phyloP scores from a whole-genome alignment of 805 yeast genomes.

The Yarrowia sp. region DNA sequence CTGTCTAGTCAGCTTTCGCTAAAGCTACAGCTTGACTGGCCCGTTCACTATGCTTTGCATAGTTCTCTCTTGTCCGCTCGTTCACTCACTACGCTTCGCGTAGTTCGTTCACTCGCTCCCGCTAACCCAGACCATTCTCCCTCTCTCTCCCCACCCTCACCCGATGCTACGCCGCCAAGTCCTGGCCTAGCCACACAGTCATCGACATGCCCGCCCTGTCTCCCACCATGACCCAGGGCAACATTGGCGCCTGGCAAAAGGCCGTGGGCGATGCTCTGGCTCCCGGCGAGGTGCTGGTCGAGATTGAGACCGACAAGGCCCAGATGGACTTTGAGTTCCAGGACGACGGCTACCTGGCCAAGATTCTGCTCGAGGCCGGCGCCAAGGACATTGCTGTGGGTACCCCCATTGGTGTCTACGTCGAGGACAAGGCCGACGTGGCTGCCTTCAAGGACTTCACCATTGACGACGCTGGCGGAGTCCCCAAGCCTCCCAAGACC shows the following conservation, averaged over 20 bases:
- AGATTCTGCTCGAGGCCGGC: constrained; percentile 82
- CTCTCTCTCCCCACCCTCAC: constrained; percentile 42
- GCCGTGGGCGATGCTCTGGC: constrained; percentile 82
- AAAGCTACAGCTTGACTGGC: too few relatives aligned
- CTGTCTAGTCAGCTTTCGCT: background rate
- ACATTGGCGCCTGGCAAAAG: constrained; percentile 88
- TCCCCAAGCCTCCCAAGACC: constrained; percentile 56
- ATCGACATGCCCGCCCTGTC: constrained; percentile 98
- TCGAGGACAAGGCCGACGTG: constrained; percentile 83
- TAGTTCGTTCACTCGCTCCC: background rate
- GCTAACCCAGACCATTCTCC: constrained; percentile 33
- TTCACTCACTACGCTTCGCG: background rate
- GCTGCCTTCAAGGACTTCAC: constrained; percentile 88
- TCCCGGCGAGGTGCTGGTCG: constrained; percentile 97
- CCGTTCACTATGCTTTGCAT: too few relatives aligned
- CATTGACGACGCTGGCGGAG: constrained; percentile 75
- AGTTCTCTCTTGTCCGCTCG: background rate
- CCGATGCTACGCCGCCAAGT: constrained; percentile 52
- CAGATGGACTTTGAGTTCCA: constrained; percentile 96
- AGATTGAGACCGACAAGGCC: constrained; percentile 97
- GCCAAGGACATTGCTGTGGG: constrained; percentile 92
- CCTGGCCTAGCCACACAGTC: constrained; percentile 82
- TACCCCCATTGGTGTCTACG: constrained; percentile 95
- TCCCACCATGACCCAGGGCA: constrained; percentile 99
- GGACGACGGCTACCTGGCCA: constrained; percentile 92